Conservation (phyloP, 2,329 filamentous ascomycete genomes). For the Lachnellula suecica region DNA sequence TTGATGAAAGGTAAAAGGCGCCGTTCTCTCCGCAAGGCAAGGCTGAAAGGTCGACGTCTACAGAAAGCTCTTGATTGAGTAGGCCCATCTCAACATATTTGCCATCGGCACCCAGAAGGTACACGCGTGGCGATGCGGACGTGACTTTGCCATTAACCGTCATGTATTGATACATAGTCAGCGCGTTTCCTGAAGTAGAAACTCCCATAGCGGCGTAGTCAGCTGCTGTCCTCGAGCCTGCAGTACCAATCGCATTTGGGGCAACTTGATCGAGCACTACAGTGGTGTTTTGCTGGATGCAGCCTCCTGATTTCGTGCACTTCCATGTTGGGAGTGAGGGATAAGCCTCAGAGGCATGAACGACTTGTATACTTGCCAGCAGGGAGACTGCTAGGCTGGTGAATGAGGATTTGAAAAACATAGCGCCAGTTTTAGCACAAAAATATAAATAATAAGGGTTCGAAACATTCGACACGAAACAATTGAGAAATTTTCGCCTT, state of each 20-base stretch:
- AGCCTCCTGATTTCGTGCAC: conserved; percentile 50
- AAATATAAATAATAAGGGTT: neutral
- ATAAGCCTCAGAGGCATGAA: conserved; percentile 40
- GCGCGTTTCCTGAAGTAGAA: conserved; percentile 35
- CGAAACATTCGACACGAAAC: neutral
- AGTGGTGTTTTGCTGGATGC: conserved; percentile 45
- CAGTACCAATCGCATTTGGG: conserved; percentile 33
- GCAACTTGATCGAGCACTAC: conserved; percentile 47
- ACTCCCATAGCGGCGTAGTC: conserved; percentile 47
- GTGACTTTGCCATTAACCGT: conserved; percentile 43
- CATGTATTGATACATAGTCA: conserved; percentile 42
- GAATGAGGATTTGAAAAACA: conserved; percentile 12
- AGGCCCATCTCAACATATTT: conserved; percentile 66
- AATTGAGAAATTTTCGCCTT: no score
- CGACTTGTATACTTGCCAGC: neutral
- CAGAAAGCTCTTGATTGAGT: conserved; percentile 66
- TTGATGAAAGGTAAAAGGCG: conserved; percentile 63
- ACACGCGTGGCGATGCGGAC: conserved; percentile 30
- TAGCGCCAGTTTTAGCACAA: neutral
- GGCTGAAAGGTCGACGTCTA: conserved; percentile 67
- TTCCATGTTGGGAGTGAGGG: conserved; percentile 51
- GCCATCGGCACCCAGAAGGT: conserved; percentile 28
- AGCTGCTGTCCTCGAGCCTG: conserved; percentile 36
- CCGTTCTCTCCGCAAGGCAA: conserved; percentile 70
- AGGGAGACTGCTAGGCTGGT: conserved; percentile 7